These are phyloP conservation scores for Leccinellum rugosiceps DNA, from an alignment of 768 basidiomycete genomes.

Conservation along the genomic window DNA sequence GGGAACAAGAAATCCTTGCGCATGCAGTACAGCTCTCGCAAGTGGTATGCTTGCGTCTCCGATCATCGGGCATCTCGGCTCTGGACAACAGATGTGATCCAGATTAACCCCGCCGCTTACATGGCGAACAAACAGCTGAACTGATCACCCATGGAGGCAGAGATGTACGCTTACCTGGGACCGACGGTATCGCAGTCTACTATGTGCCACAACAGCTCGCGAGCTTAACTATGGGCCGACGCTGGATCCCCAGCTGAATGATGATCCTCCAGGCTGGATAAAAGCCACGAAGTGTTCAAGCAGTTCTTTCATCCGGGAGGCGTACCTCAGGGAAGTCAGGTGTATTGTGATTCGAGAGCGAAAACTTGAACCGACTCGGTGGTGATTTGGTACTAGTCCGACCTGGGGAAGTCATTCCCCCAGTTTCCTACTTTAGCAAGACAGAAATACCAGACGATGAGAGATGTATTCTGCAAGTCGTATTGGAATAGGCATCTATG, in stretches of 20 bases:
- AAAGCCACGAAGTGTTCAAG: slow-evolving; percentile 88
- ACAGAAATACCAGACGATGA: neutral
- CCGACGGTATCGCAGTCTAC: slow-evolving; percentile 80
- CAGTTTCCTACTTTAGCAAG: neutral
- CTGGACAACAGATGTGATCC: slow-evolving; percentile 62
- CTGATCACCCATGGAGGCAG: slow-evolving; percentile 85
- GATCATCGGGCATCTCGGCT: neutral
- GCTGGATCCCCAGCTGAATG: slow-evolving; percentile 60
- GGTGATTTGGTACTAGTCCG: neutral
- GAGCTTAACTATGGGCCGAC: neutral
- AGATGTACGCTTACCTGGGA: slow-evolving; percentile 84
- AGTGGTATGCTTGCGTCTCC: slow-evolving; percentile 32
- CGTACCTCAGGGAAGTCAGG: too few relatives aligned
- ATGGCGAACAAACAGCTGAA: slow-evolving; percentile 77
- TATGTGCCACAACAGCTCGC: slow-evolving; percentile 81
- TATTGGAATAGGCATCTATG: neutral
- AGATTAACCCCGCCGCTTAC: slow-evolving; percentile 40
- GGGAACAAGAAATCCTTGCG: slow-evolving; percentile 60
- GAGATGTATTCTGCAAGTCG: neutral
- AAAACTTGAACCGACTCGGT: neutral
- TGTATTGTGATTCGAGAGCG: too few relatives aligned
- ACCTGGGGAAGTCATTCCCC: neutral
- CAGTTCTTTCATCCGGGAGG: slow-evolving; percentile 52
- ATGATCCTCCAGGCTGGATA: slow-evolving; percentile 84
- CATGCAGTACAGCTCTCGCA: slow-evolving; percentile 44